Base-by-base conservation (phyloP, 768 basidiomycete species). In the Pisolithus marmoratus region DNA sequence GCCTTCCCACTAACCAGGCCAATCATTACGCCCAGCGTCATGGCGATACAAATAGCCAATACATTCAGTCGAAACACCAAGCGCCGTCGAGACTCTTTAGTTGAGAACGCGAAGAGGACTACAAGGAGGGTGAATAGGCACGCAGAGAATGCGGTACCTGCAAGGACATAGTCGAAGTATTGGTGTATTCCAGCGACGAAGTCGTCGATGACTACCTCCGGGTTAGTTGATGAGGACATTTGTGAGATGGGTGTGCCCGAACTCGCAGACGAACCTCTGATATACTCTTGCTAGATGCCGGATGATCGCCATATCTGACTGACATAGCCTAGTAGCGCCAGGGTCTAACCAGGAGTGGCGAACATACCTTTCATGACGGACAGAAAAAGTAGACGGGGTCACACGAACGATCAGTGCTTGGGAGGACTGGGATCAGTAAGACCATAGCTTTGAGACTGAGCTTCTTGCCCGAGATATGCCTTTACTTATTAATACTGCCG, bases 51-150 rank as follows among this genome's bases (percentile, higher is more conserved):
- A 11, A 49, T 49, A 2, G 63, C 58, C 3, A 68, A 48, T 12
- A 72, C 52, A 48, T 73, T 73, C 44, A 73, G 53, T 17, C 61
- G 54, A 53, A 73, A 73, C 9, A 72, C 55, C 9, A 61, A 63
- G 3, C 63, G 57, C 23, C 62, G 55, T 0, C 72, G 65, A 3
- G 62, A 49, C 4, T 45, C 49, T 3, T 57, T 52, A 0, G 65
- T 69, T 0, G 70, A 70, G 37, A 73, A 68, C 27, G 66, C 58
- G 45, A 71, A 59, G 6, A 72, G 62, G 12, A 60, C 58, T 17
- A 72, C 45, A 12, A 72, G 58, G 11, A 73, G 54, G 3, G 72
- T 69, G 17, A 73, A 54, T 8, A 73, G 15, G 60, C 14, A 66
- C 54, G 69, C 57, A 1, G 59, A 51, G 36, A 67, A 66, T 2